Percentiles rank a stretch among this genome's conserved stretches.
These are phyloP conservation scores for Physocladia obscura DNA, from an alignment of 192 early-diverging fungal species.

Conservation along the genomic window DNA sequence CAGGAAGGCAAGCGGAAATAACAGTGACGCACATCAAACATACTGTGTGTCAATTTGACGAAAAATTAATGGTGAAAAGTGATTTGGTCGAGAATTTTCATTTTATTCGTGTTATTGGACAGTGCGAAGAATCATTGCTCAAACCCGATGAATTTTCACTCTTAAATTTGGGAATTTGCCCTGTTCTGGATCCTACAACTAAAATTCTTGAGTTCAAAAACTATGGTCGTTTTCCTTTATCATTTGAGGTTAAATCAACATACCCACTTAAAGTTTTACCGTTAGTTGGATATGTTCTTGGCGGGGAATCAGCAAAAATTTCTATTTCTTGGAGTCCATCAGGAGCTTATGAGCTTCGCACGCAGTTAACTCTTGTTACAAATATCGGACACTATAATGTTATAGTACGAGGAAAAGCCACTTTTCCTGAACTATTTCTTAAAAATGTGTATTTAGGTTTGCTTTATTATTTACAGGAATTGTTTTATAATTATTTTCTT, in stretches of 20 bases:
- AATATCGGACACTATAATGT: slow-evolving; percentile 64
- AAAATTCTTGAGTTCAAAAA: slow-evolving; percentile 51
- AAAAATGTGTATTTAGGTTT: slow-evolving; percentile 44
- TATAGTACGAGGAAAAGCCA: slow-evolving; percentile 55
- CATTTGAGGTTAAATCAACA: slow-evolving; percentile 44
- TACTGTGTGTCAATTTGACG: slow-evolving; percentile 53
- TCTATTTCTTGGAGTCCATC: slow-evolving; percentile 58
- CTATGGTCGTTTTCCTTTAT: slow-evolving; percentile 57
- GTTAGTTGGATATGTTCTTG: slow-evolving; percentile 41
- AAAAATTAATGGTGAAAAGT: slow-evolving; percentile 49
- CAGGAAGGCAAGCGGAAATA: slow-evolving; percentile 44
- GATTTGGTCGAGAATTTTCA: slow-evolving; percentile 60
- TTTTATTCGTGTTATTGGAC: slow-evolving; percentile 45
- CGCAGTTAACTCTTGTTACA: slow-evolving; percentile 51
- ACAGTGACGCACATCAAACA: slow-evolving; percentile 49
- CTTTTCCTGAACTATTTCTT: slow-evolving; percentile 59
- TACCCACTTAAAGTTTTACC: slow-evolving; percentile 61
- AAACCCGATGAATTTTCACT: slow-evolving; percentile 58
- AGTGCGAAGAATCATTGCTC: slow-evolving; percentile 63
- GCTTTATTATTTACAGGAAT: not conserved
- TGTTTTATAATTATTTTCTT: not conserved
- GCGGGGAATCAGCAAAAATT: slow-evolving; percentile 41
- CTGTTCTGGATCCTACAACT: slow-evolving; percentile 54
- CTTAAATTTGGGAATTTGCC: slow-evolving; percentile 59
- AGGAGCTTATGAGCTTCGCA: slow-evolving; percentile 62